Evolutionary conservation across 805 yeast genomes (phyloP), one percentile per base, ranked within the genome.

Genomic region (Kregervanrija pseudodelftensis): DNA sequence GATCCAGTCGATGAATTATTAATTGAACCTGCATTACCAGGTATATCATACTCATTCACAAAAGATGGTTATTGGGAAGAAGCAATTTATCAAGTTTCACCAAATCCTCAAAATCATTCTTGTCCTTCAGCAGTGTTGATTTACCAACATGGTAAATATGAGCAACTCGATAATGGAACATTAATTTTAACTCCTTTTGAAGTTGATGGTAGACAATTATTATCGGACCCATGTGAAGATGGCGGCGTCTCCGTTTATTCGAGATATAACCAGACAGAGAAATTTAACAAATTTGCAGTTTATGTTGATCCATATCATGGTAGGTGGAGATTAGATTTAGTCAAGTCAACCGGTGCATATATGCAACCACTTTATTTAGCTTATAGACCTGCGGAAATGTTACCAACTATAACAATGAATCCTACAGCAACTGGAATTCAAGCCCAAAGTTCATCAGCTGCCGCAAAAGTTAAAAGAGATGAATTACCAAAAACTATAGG

Each of bases 11-110:
- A 91, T 60, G 99, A 93, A 64, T 76, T 91, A 13, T 69, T 93
- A 46, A 86, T 89, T 49, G 99, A 93, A 63, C 99, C 99, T 2
- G 91, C 90, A 8, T 73, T 93, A 36, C 96, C 99, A 1, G 99
- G 99, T 34, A 77, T 91, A 44, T 82, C 95, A 5, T 87, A 82
- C 65, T 87, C 96, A 2, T 93, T 93, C 70, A 90, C 97, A 1
- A 82, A 75, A 17, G 98, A 93, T 65, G 98, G 98, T 5, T 78
- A 70, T 63, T 93, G 74, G 62, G 99, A 93, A 66, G 86, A 85
- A 63, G 99, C 99, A 7, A 61, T 80, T 36, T 93, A 93, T 63
- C 81, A 87, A 57, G 80, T 93, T 22, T 65, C 77, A 0, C 67
- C 85, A n/a, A 77, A 87, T 64, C 70, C 95, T 5, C 60, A 64